Evolutionary conservation across 495 filamentous ascomycete species (phyloP).

Genomic region (Glarea lozoyensis): DNA sequence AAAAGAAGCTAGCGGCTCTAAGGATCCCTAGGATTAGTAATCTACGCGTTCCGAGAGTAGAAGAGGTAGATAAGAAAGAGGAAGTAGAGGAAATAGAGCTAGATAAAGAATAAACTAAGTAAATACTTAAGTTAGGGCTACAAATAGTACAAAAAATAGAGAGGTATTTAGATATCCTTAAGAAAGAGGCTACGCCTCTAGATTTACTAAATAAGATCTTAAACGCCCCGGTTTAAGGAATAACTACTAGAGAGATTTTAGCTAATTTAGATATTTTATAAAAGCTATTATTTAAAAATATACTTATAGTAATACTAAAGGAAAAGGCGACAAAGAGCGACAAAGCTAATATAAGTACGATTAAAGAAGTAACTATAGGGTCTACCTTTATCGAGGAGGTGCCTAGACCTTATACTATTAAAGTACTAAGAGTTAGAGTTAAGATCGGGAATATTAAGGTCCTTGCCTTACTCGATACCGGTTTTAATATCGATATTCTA

Average conservation of each 20-base stretch:
- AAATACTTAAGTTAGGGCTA: neutral
- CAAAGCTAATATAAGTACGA: neutral
- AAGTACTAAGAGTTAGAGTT: neutral
- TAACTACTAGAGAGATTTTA: neutral
- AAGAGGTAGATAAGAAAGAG: slow-evolving; percentile 13
- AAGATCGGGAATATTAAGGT: neutral
- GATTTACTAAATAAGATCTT: neutral
- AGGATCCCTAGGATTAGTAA: neutral
- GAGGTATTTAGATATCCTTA: neutral
- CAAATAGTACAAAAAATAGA: neutral
- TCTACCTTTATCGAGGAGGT: neutral
- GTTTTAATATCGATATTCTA: neutral
- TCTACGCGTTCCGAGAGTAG: slow-evolving; percentile 1
- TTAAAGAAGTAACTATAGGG: neutral
- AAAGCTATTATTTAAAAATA: neutral
- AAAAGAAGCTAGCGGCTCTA: neutral
- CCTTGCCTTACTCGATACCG: neutral
- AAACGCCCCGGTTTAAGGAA: neutral
- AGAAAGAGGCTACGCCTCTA: neutral
- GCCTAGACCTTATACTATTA: neutral
- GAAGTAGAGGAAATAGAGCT: slow-evolving; percentile 8
- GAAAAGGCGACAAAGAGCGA: neutral
- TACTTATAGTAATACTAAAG: neutral
- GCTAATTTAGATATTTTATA: neutral
- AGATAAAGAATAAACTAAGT: neutral